Conservation (phyloP, 768 basidiomycete genomes). For the Amyloporia xantha region DNA sequence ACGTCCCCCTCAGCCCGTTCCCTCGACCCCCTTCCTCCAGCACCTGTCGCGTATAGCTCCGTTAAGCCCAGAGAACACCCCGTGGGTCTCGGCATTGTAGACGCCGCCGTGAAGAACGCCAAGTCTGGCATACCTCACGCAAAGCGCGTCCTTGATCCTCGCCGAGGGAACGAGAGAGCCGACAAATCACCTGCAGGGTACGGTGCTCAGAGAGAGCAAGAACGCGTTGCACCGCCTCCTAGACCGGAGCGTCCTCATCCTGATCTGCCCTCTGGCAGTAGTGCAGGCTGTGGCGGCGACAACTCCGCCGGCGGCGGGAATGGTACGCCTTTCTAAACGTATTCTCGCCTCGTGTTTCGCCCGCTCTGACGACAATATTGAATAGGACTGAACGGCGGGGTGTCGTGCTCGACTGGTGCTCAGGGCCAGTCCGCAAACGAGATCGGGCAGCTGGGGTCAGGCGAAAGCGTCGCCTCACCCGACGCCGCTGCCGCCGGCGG, state of each 20-base stretch:
- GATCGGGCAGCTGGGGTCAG: neutral
- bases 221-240: neutral
- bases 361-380: too few relatives aligned
- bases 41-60: neutral
- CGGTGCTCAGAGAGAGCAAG: neutral
- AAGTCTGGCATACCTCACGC: neutral
- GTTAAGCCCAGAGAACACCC: neutral
- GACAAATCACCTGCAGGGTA: neutral
- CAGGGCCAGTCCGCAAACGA: slow-evolving; percentile 6
- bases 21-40: neutral
- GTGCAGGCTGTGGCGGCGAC: neutral
- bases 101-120: neutral
- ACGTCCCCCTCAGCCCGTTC: neutral
- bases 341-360: too few relatives aligned
- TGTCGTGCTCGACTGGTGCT: slow-evolving; percentile 6
- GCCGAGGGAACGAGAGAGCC: neutral
- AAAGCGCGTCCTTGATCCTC: neutral
- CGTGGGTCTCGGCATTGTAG: neutral
- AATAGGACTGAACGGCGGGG: slow-evolving; percentile 4
- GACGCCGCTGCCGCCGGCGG: slow-evolving; percentile 3
- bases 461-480: slow-evolving; percentile 1
- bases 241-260: neutral
- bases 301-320: neutral
- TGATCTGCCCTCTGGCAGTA: neutral
- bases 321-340: too few relatives aligned